phyloP scores from a whole-genome alignment of 495 filamentous ascomycete species.

The Astrothelium macrocarpum region DNA sequence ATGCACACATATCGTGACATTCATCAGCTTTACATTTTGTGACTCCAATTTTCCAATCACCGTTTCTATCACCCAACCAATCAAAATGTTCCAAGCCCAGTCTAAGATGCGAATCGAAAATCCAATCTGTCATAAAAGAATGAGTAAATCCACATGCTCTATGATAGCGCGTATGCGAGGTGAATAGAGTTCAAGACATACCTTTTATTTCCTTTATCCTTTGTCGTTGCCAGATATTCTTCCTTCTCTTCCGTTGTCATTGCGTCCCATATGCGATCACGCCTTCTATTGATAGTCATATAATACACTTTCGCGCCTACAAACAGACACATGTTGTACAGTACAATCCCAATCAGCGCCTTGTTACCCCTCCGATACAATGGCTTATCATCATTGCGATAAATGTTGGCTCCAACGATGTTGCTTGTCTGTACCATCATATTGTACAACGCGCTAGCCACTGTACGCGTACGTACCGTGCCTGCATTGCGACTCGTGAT shows the following conservation, averaged over 20 bases:
- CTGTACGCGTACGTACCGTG: constrained; percentile 35
- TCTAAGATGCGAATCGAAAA: constrained; percentile 18
- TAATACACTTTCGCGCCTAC: constrained; percentile 28
- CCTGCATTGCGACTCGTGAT: constrained; percentile 40
- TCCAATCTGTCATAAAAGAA: constrained; percentile 3
- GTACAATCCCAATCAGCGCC: constrained; percentile 32
- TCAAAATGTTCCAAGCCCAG: background rate
- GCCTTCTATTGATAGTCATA: constrained; percentile 29
- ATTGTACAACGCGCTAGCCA: constrained; percentile 40
- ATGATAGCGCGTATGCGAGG: background rate
- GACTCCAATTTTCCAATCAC: background rate
- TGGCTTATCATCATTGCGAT: constrained; percentile 31
- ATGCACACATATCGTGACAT: background rate
- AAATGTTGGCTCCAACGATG: constrained; percentile 33
- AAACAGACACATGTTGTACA: constrained; percentile 29
- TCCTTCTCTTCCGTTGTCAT: constrained; percentile 31
- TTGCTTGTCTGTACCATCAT: constrained; percentile 37
- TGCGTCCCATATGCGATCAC: constrained; percentile 31
- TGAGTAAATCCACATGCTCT: background rate
- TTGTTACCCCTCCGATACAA: constrained; percentile 38
- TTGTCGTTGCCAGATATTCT: constrained; percentile 24
- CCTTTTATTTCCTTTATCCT: constrained; percentile 17
- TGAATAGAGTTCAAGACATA: background rate
- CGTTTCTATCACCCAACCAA: background rate
- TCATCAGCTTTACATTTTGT: background rate